A percentile compares a stretch with the other conserved stretches of the same genome.
Conservation (phyloP, 306 rosid genomes). For the Morella rubra region DNA sequence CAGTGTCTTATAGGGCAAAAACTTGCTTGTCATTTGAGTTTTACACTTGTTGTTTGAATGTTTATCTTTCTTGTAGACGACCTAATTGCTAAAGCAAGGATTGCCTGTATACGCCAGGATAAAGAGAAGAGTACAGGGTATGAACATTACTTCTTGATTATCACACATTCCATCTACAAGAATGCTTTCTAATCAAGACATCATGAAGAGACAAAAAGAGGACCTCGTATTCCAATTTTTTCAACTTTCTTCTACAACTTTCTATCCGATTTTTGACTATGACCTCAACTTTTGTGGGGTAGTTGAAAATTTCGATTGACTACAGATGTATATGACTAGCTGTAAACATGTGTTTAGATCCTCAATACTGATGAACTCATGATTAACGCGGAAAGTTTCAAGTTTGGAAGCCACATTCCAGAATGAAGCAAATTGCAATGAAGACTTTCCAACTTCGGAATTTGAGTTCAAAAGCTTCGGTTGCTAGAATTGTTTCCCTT, state of each 20-base stretch:
- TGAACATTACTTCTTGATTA: slow-evolving; percentile 14
- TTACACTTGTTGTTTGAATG: neutral
- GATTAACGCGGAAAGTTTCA: slow-evolving; percentile 25
- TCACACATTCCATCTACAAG: slow-evolving; percentile 31
- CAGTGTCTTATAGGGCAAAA: neutral
- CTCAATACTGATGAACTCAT: slow-evolving; percentile 27
- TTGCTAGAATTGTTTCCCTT: slow-evolving; percentile 76
- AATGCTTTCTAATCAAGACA: slow-evolving; percentile 21
- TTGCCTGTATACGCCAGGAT: slow-evolving; percentile 17
- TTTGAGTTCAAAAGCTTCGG: slow-evolving; percentile 20
- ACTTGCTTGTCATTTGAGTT: slow-evolving; percentile 1
- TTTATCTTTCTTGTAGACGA: neutral
- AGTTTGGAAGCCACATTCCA: slow-evolving; percentile 18
- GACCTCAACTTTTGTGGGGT: slow-evolving; percentile 17
- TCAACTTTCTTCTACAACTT: slow-evolving; percentile 29
- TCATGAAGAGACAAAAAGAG: slow-evolving; percentile 30
- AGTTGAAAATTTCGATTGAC: slow-evolving; percentile 8
- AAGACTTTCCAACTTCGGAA: neutral
- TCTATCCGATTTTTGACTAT: slow-evolving; percentile 26
- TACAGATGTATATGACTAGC: slow-evolving; percentile 20
- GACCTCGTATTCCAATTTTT: slow-evolving; percentile 26
- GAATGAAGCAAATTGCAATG: slow-evolving; percentile 20
- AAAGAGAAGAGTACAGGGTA: neutral
- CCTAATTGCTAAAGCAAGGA: slow-evolving; percentile 2
- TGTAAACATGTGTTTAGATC: slow-evolving; percentile 30